Evolutionary conservation across 2,329 filamentous ascomycete genomes (phyloP).

Genomic region (Neofusicoccum parvum): DNA sequence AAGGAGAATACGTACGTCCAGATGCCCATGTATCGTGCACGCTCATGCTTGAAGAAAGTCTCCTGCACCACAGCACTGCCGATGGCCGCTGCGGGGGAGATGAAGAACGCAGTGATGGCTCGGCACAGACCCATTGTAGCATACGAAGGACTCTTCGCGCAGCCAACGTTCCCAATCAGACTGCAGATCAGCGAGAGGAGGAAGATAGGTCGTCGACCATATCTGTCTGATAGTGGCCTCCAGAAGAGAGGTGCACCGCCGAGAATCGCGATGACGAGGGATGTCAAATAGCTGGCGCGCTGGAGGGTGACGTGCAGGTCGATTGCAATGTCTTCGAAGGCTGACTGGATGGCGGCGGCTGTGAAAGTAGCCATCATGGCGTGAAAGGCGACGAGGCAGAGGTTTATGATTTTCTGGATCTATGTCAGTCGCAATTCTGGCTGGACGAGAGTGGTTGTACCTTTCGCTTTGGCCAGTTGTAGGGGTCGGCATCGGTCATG

Average conservation of each 20-base stretch:
- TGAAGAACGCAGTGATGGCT: slow-evolving; percentile 58
- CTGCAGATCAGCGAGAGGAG: slow-evolving; percentile 53
- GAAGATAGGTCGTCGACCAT: slow-evolving; percentile 58
- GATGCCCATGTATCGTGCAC: slow-evolving; percentile 59
- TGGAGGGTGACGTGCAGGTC: slow-evolving; percentile 55
- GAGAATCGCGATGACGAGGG: slow-evolving; percentile 57
- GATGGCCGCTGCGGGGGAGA: slow-evolving; percentile 56
- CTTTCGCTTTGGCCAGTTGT: slow-evolving; percentile 59
- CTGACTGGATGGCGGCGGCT: slow-evolving; percentile 57
- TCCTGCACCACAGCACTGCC: slow-evolving; percentile 61
- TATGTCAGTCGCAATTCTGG: neutral
- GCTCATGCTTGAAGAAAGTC: slow-evolving; percentile 59
- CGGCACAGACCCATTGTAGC: slow-evolving; percentile 54
- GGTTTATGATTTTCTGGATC: slow-evolving; percentile 53
- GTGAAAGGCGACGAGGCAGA: slow-evolving; percentile 59
- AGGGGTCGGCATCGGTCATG: slow-evolving; percentile 54
- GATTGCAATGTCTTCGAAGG: slow-evolving; percentile 56
- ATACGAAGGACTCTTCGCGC: slow-evolving; percentile 53
- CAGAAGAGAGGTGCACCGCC: slow-evolving; percentile 59
- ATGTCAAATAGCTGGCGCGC: slow-evolving; percentile 56
- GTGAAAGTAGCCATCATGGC: slow-evolving; percentile 61
- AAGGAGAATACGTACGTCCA: slow-evolving; percentile 46
- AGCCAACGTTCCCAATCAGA: slow-evolving; percentile 56
- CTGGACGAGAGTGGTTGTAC: slow-evolving; percentile 28
- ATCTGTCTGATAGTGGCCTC: slow-evolving; percentile 57